A percentile compares a stretch with the other conserved stretches of the same genome.
Conservation (phyloP, 345 rosid species). For the Eucalyptus leucophloia region DNA sequence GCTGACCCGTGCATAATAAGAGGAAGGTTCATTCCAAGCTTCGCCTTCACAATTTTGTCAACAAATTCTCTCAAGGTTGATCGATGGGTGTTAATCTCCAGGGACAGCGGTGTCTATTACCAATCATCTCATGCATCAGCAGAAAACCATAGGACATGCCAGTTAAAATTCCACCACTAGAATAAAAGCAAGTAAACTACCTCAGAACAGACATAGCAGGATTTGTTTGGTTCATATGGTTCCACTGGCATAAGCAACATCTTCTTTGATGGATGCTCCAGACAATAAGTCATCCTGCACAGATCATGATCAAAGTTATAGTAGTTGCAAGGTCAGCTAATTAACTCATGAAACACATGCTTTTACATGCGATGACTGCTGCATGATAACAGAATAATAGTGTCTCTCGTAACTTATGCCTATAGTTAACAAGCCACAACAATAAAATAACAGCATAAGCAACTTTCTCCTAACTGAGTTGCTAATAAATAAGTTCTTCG, state of each 20-base stretch:
- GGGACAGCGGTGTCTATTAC: slow-evolving; percentile 66
- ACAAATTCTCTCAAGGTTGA: slow-evolving; percentile 88
- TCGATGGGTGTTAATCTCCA: slow-evolving; percentile 68
- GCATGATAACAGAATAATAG: neutral
- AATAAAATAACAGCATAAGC: neutral
- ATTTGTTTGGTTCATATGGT: slow-evolving; percentile 81
- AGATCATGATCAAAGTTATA: neutral
- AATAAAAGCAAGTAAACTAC: slow-evolving; percentile 15
- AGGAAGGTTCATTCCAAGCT: slow-evolving; percentile 93
- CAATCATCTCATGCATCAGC: slow-evolving; percentile 1
- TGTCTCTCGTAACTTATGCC: neutral
- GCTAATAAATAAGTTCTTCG: neutral
- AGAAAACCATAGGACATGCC: neutral
- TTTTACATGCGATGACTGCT: neutral
- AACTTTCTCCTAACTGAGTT: neutral
- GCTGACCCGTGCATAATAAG: slow-evolving; percentile 67
- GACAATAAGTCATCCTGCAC: slow-evolving; percentile 90
- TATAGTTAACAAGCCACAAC: neutral
- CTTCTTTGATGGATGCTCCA: slow-evolving; percentile 75
- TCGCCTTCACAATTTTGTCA: slow-evolving; percentile 86
- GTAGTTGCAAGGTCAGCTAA: neutral
- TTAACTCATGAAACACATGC: neutral
- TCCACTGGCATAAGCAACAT: slow-evolving; percentile 97
- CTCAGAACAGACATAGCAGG: slow-evolving; percentile 97
- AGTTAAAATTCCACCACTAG: neutral